A percentile compares a stretch with the other conserved stretches of the same genome.
Evolutionary conservation across 108 stramenopile genomes (phyloP).

Genomic region (Pseudonitzschia multiseries): DNA sequence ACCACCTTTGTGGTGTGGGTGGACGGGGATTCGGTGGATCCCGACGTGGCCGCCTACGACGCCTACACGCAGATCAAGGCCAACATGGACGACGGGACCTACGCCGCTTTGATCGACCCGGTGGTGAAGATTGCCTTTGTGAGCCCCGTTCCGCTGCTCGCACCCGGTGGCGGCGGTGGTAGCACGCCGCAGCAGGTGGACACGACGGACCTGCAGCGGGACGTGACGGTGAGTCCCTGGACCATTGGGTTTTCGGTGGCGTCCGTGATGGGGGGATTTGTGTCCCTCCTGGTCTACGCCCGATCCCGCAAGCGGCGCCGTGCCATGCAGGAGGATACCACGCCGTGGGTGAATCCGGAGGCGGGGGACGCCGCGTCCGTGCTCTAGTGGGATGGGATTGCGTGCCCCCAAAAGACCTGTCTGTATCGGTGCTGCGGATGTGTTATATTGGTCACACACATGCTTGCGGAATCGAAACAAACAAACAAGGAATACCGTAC

Average conservation of each 20-base stretch:
- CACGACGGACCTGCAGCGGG: neutral
- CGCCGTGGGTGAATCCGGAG: constrained; percentile 7
- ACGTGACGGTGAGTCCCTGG: constrained; percentile 27
- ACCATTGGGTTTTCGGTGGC: constrained; percentile 50
- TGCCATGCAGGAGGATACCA: constrained; percentile 21
- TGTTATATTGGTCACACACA: too few species aligned
- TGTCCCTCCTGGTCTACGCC: constrained; percentile 39
- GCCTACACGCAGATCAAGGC: constrained; percentile 31
- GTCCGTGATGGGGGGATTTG: constrained; percentile 36
- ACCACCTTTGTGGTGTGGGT: constrained; percentile 31
- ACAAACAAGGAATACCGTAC: too few species aligned
- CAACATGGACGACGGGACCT: constrained; percentile 27
- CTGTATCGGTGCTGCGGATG: too few species aligned
- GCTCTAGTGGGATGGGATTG: neutral
- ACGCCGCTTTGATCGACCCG: constrained; percentile 17
- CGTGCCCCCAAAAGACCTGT: neutral
- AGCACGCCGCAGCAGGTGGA: neutral
- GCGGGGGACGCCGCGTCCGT: neutral
- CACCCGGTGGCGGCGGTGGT: neutral
- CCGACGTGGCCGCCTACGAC: constrained; percentile 24
- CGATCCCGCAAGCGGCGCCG: constrained; percentile 26
- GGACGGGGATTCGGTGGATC: constrained; percentile 16
- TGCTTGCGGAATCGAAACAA: too few species aligned
- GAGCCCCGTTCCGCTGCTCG: constrained; percentile 32
- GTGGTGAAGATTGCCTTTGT: constrained; percentile 27